These are phyloP conservation scores for Beauveria sp. DNA, from an alignment of 2,329 filamentous ascomycete genomes.

Conservation along the genomic window DNA sequence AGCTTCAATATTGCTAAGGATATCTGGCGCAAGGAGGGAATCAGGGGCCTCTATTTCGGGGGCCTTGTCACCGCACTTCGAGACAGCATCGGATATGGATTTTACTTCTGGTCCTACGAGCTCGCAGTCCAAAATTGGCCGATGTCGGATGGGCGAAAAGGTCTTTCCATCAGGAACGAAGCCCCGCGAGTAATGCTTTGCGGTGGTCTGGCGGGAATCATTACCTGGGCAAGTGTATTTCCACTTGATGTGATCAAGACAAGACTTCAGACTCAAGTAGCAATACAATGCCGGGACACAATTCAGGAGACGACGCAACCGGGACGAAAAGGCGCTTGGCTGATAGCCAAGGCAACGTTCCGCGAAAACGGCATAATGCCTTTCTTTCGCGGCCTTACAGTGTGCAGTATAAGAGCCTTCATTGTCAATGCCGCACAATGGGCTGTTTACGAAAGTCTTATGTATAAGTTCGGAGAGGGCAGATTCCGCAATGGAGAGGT, in stretches of 20 bases:
- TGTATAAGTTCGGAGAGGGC: conserved; percentile 45
- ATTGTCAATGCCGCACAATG: conserved; percentile 91
- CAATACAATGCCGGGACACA: conserved; percentile 5
- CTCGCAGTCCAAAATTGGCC: conserved; percentile 55
- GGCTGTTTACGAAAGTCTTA: conserved; percentile 86
- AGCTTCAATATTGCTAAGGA: conserved; percentile 57
- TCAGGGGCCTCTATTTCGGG: conserved; percentile 72
- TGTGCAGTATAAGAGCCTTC: conserved; percentile 83
- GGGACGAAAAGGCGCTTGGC: conserved; percentile 44
- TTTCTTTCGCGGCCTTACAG: conserved; percentile 67
- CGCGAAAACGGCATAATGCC: conserved; percentile 49
- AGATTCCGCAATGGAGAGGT: conserved; percentile 6
- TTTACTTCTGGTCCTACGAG: conserved; percentile 95
- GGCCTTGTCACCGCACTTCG: conserved; percentile 73
- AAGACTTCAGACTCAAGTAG: conserved; percentile 68
- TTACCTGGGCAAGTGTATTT: conserved; percentile 86
- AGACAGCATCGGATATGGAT: conserved; percentile 90
- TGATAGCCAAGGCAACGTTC: conserved; percentile 61
- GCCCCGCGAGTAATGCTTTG: conserved; percentile 66
- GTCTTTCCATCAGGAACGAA: conserved; percentile 28
- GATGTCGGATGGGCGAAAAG: conserved; percentile 18
- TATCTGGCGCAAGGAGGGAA: conserved; percentile 48
- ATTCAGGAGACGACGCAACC: conserved; percentile 8
- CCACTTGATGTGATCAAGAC: conserved; percentile 92
- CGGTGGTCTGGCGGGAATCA: conserved; percentile 78